These are phyloP conservation scores for Athelia psychrophila DNA, from an alignment of 1,284 basidiomycete species.

Conservation along the genomic window DNA sequence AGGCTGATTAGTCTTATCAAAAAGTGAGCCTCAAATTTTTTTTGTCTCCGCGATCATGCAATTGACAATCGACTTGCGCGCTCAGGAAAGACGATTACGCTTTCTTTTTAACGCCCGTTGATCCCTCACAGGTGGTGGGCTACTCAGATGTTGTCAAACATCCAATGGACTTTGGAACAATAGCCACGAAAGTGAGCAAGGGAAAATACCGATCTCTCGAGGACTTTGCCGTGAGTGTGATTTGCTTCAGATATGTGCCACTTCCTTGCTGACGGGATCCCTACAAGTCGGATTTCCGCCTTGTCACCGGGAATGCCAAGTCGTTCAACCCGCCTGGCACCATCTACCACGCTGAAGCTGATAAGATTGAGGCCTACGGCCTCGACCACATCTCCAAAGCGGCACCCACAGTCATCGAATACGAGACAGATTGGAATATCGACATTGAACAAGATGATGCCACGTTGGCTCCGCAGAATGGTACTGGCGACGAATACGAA, in stretches of 20 bases:
- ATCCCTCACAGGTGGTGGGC: conserved; percentile 60
- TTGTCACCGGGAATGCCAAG: conserved; percentile 74
- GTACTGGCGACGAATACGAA: conserved; percentile 37
- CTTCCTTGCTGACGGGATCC: not conserved
- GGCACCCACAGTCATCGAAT: conserved; percentile 69
- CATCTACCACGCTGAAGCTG: conserved; percentile 71
- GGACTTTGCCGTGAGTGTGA: conserved; percentile 62
- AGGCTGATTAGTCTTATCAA: conserved; percentile 71
- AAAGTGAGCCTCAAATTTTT: conserved; percentile 45
- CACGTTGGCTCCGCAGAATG: conserved; percentile 23
- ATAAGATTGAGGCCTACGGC: conserved; percentile 63
- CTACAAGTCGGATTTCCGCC: conserved; percentile 59
- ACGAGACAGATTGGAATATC: conserved; percentile 80
- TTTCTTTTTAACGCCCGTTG: conserved; percentile 76
- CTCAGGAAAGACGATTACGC: conserved; percentile 82
- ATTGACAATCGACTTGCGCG: conserved; percentile 11
- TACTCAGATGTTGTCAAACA: conserved; percentile 66
- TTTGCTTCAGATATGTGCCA: not conserved
- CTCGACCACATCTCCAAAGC: conserved; percentile 71
- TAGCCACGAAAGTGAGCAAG: conserved; percentile 60
- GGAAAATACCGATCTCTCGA: conserved; percentile 73
- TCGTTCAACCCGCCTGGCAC: conserved; percentile 69
- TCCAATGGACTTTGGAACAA: conserved; percentile 85
- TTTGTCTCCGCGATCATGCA: not conserved
- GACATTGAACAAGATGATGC: conserved; percentile 73